Percentiles rank a stretch among this genome's conserved stretches.
Conservation (phyloP, 176 grass and related monocot species). For the Aegilops umbellulata region DNA sequence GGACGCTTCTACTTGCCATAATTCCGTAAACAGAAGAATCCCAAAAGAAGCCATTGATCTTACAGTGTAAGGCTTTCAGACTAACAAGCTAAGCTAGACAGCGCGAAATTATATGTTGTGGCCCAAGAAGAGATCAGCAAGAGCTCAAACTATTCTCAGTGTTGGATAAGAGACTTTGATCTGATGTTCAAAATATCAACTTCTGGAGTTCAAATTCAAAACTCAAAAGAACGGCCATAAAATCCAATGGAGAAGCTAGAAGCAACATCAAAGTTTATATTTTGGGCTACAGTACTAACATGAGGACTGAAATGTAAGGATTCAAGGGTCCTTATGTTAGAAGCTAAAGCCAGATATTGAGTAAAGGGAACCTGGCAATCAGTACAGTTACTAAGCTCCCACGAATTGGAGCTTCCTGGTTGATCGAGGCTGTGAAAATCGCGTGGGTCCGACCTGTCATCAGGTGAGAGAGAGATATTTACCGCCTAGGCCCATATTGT, state of each 20-base stretch:
- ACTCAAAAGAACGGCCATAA: not conserved
- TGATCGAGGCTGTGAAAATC: too few relatives aligned
- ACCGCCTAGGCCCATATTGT: too few relatives aligned
- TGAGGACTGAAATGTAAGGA: not conserved
- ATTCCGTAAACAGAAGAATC: not conserved
- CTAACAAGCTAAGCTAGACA: not conserved
- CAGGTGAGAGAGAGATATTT: too few relatives aligned
- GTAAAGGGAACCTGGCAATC: not conserved
- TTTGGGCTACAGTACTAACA: not conserved
- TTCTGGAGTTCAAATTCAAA: not conserved
- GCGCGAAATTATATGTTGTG: not conserved
- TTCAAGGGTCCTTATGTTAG: conserved; percentile 4
- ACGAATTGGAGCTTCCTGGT: too few relatives aligned
- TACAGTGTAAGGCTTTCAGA: not conserved
- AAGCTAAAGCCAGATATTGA: conserved; percentile 4
- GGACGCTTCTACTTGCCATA: not conserved
- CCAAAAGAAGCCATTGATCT: not conserved
- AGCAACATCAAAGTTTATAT: not conserved
- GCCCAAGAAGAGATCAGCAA: not conserved
- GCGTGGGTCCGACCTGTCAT: too few relatives aligned
- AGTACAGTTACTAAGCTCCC: too few relatives aligned
- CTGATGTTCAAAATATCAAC: not conserved
- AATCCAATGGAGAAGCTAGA: not conserved
- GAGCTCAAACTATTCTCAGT: not conserved
- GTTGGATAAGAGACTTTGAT: not conserved